phyloP scores from a whole-genome alignment of 2,329 filamentous ascomycete genomes.

The Dactylellina haptotyla region DNA sequence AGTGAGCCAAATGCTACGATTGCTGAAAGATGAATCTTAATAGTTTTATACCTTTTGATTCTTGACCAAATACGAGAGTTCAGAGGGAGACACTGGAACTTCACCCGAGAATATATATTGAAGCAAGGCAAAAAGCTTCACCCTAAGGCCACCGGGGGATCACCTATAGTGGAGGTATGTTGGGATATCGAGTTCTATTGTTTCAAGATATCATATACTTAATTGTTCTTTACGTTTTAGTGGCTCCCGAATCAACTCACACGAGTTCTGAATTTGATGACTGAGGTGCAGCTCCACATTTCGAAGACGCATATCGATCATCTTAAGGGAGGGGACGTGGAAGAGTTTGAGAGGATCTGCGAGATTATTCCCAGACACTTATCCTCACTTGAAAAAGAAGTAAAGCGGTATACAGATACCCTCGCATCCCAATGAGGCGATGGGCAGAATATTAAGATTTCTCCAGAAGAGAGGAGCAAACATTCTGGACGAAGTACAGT shows the following conservation, averaged over 20 bases:
- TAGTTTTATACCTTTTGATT: constrained; percentile 69
- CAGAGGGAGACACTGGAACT: constrained; percentile 86
- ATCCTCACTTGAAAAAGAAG: constrained; percentile 76
- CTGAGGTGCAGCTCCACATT: constrained; percentile 67
- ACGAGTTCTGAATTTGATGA: constrained; percentile 78
- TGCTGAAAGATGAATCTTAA: not conserved
- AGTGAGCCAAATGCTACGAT: not conserved
- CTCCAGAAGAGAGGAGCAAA: no score
- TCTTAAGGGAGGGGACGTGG: constrained; percentile 47
- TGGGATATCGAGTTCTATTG: no score
- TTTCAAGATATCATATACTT: not conserved
- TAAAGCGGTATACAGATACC: constrained; percentile 74
- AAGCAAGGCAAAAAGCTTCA: constrained; percentile 73
- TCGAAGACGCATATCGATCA: constrained; percentile 60
- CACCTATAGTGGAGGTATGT: constrained; percentile 76
- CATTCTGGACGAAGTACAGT: not conserved
- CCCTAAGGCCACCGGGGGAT: constrained; percentile 81
- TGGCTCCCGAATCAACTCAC: constrained; percentile 85
- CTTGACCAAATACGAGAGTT: constrained; percentile 83
- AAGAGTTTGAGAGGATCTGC: constrained; percentile 71
- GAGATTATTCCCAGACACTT: constrained; percentile 72
- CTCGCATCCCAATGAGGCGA: constrained; percentile 31
- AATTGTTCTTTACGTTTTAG: constrained; percentile 57
- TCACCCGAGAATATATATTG: constrained; percentile 83
- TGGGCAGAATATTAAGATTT: no score